Evolutionary conservation across 1,284 basidiomycete species (phyloP).

Genomic region (Cutaneotrichosporon daszewskae): DNA sequence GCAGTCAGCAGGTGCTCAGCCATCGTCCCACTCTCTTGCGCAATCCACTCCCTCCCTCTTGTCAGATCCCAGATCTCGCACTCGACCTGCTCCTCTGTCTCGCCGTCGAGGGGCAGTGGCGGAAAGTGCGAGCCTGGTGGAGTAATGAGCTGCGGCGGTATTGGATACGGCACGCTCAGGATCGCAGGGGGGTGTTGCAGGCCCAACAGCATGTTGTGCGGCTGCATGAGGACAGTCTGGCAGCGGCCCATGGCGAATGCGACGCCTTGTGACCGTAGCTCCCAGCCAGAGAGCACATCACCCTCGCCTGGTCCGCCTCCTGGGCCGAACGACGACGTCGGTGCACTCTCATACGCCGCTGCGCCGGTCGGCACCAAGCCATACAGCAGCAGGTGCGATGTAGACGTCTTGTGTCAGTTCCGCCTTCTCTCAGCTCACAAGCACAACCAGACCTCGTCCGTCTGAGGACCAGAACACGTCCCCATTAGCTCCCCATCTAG

Average conservation of each 20-base stretch:
- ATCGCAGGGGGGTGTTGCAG: constrained; percentile 36
- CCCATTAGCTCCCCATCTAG: constrained; percentile 71
- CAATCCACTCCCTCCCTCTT: constrained; percentile 27
- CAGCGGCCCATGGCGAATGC: constrained; percentile 35
- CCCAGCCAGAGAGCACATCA: constrained; percentile 70
- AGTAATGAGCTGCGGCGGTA: constrained; percentile 28
- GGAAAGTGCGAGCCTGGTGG: constrained; percentile 35
- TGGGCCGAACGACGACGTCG: constrained; percentile 54
- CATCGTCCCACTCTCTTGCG: constrained; percentile 13
- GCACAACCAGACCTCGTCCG: constrained; percentile 66
- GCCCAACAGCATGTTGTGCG: constrained; percentile 33
- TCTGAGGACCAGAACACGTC: constrained; percentile 73
- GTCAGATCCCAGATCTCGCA: constrained; percentile 39
- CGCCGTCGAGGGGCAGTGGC: constrained; percentile 38
- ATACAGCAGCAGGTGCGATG: constrained; percentile 71
- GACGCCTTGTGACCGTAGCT: constrained; percentile 58
- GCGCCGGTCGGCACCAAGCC: constrained; percentile 59
- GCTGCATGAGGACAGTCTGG: constrained; percentile 25
- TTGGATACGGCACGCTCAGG: constrained; percentile 34
- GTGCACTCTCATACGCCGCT: constrained; percentile 32
- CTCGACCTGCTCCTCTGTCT: constrained; percentile 38
- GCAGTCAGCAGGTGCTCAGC: neutral
- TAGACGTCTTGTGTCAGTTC: constrained; percentile 58
- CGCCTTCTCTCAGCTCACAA: constrained; percentile 52
- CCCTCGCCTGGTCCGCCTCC: constrained; percentile 77